These are phyloP conservation scores for Cordyceps militaris DNA, from an alignment of 2,329 filamentous ascomycete species.

Conservation along the genomic window DNA sequence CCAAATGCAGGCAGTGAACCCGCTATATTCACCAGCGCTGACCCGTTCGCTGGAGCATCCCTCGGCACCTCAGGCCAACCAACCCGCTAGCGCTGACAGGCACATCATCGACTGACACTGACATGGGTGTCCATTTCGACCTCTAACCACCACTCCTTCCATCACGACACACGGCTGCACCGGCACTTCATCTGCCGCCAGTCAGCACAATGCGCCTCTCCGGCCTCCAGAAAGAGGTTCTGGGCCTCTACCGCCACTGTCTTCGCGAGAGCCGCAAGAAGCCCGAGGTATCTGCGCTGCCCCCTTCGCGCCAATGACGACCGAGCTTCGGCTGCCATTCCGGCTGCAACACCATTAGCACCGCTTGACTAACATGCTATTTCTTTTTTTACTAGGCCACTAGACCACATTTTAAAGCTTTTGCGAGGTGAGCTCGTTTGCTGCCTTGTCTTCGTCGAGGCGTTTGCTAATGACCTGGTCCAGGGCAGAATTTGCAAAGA, in stretches of 20 bases:
- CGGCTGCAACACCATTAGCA: constrained; percentile 5
- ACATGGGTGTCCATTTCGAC: constrained; percentile 5
- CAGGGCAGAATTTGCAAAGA: constrained; percentile 71
- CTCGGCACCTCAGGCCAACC: neutral
- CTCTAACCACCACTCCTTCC: neutral
- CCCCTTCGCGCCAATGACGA: neutral
- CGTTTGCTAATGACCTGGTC: constrained; percentile 1
- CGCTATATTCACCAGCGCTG: neutral
- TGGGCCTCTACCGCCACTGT: constrained; percentile 80
- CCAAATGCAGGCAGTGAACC: neutral
- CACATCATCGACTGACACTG: constrained; percentile 5
- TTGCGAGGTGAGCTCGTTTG: constrained; percentile 47
- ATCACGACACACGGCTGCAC: constrained; percentile 2
- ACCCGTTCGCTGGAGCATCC: neutral
- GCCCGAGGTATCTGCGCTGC: constrained; percentile 50
- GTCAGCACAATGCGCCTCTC: constrained; percentile 48
- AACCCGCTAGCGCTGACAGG: constrained; percentile 6
- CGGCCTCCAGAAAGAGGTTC: constrained; percentile 83
- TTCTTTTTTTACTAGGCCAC: constrained; percentile 36
- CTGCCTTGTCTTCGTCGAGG: neutral
- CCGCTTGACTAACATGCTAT: constrained; percentile 12
- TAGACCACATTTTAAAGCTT: constrained; percentile 55
- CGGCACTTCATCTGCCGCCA: neutral
- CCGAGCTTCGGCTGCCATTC: neutral
- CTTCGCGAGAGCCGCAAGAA: constrained; percentile 76